Evolutionary conservation across 495 filamentous ascomycete species (phyloP), one percentile per base, ranked within the genome.

Genomic region (Neurospora sp.): DNA sequence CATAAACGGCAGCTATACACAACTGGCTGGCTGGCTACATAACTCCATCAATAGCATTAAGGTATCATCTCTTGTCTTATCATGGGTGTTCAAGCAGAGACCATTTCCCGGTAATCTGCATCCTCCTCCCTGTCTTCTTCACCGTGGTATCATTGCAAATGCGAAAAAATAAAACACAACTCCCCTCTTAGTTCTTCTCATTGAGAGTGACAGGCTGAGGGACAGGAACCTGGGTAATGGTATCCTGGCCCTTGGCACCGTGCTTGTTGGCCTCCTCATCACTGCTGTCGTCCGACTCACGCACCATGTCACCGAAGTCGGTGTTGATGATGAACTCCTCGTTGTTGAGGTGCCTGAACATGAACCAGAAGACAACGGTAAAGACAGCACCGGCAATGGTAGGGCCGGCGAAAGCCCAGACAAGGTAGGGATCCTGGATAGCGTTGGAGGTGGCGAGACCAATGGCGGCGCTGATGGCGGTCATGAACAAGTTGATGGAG

Each of bases 361-460:
- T 81, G 75, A 85, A 85, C 77, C 81, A 88, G 74, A 88, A 88
- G 11, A 80, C 40, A 38, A 81, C 75, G 4, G 86, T 84, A 8
- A 81, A 59, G 27, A 82, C 72, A n/a, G 72, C 78, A 7, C 85
- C 84, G 27, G 78, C 81, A 48, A 85, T 87, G 4, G 86, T 80
- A 4, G 82, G 85, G 10, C 76, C 86, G 69, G 81, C 82, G 74
- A 87, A 90, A 73, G 86, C 86, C 82, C 84, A 88, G 12, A 86
- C 82, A 38, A 90, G 80, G 31, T 87, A 87, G 0, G 90, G 90
- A 74, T 93, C 89, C 54, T 83, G 80, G 16, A 89, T 85, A 1
- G 87, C 85, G 0, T 88, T 87, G 14, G 88, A 78, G 62, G 86
- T 79, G n/a, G 87, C 86, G 71, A 89, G 85, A 10, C 86, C 87